A percentile compares a stretch with the other conserved stretches of the same genome.
Evolutionary conservation across 495 filamentous ascomycete genomes (phyloP).

Genomic region (Cenococcum geophilum): DNA sequence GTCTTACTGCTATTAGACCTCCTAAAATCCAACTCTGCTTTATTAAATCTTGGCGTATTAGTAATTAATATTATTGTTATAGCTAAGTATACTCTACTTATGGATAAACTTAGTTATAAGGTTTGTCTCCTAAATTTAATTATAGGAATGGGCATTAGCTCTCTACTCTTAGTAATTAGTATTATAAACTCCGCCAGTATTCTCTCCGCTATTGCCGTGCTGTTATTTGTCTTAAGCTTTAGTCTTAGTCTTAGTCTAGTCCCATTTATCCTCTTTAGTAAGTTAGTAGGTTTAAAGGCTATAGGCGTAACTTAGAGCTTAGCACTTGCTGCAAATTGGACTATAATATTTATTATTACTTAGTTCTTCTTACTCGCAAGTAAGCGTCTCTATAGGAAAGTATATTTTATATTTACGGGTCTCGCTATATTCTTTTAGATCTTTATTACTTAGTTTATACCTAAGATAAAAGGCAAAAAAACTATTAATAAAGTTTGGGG

Average conservation of each 20-base stretch:
- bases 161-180: conserved; percentile 66
- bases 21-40: conserved; percentile 66
- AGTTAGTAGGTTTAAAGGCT: conserved; percentile 80
- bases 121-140: conserved; percentile 73
- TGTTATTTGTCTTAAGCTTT: conserved; percentile 83
- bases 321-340: conserved; percentile 80
- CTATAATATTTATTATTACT: conserved; percentile 83
- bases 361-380: conserved; percentile 90
- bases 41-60: conserved; percentile 79
- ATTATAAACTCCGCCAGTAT: conserved; percentile 63
- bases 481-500: conserved; percentile 87
- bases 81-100: conserved; percentile 67
- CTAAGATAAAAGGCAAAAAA: conserved; percentile 77
- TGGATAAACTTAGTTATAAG: conserved; percentile 82
- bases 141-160: conserved; percentile 70
- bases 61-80: conserved; percentile 81
- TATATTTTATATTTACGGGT: conserved; percentile 80
- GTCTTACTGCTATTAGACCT: conserved; percentile 76
- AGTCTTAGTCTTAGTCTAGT: conserved; percentile 89
- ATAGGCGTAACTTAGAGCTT: conserved; percentile 84
- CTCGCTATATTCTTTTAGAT: conserved; percentile 58
- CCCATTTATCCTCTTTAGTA: conserved; percentile 85
- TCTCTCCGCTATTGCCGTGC: conserved; percentile 69
- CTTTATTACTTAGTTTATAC: conserved; percentile 65
- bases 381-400: conserved; percentile 64